These are phyloP conservation scores for Penicillium fimorum DNA, from an alignment of 495 filamentous ascomycete species.

Conservation along the genomic window DNA sequence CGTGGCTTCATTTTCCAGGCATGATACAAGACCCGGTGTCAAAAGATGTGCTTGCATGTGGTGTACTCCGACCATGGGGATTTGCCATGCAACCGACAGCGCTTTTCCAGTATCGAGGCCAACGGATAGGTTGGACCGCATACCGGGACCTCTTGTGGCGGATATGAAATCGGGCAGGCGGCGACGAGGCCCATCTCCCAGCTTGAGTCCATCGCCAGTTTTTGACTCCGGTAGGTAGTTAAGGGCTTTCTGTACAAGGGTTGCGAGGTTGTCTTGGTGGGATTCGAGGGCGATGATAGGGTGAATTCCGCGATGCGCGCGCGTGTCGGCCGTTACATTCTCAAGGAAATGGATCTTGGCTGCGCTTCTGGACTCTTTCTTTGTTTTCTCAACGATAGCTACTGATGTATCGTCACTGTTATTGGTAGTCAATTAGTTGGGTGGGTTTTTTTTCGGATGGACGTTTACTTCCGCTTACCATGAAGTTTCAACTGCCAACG, in stretches of 20 bases:
- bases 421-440: conserved; percentile 13
- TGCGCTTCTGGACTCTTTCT: conserved; percentile 18
- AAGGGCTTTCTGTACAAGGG: conserved; percentile 64
- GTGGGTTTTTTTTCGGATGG: background rate
- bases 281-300: conserved; percentile 69
- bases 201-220: conserved; percentile 13
- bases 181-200: conserved; percentile 32
- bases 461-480: conserved; percentile 48
- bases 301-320: conserved; percentile 69
- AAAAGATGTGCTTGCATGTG: conserved; percentile 97
- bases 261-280: conserved; percentile 66
- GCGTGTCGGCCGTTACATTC: conserved; percentile 77
- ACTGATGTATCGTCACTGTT: conserved; percentile 89
- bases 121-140: conserved; percentile 68
- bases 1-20: conserved; percentile 38
- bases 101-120: conserved; percentile 88
- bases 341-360: conserved; percentile 72
- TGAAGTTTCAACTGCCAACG: conserved; percentile 92
- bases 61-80: conserved; percentile 80
- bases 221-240: conserved; percentile 46
- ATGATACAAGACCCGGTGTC: conserved; percentile 76
- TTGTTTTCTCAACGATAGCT: conserved; percentile 67
- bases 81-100: conserved; percentile 75
- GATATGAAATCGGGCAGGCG: conserved; percentile 74
- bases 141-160: conserved; percentile 87